phyloP scores from a whole-genome alignment of 805 yeast genomes.

The Candida multigemmis region DNA sequence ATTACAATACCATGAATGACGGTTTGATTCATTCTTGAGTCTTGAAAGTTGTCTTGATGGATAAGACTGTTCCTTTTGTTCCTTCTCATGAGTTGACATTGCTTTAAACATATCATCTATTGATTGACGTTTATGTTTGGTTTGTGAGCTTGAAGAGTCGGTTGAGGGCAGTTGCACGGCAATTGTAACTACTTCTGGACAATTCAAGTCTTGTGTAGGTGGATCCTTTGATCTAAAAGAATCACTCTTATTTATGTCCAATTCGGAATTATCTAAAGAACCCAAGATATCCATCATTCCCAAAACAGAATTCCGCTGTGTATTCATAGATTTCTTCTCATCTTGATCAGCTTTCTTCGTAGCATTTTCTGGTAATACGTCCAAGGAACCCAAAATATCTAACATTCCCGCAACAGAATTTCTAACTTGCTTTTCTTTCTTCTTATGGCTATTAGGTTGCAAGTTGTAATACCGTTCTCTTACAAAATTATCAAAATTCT shows the following conservation, averaged over 20 bases:
- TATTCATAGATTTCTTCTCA: slow-evolving; percentile 2
- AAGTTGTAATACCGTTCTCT: not conserved
- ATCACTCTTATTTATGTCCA: slow-evolving; percentile 1
- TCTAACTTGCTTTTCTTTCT: slow-evolving; percentile 1
- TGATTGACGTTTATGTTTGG: no score
- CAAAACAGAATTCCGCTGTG: slow-evolving; percentile 12
- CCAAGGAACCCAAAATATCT: slow-evolving; percentile 7
- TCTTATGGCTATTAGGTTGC: not conserved
- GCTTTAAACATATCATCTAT: no score
- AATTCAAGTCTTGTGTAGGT: no score
- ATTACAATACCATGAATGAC: slow-evolving; percentile 22
- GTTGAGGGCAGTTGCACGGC: no score
- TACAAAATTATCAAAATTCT: slow-evolving; percentile 7
- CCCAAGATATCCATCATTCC: slow-evolving; percentile 20
- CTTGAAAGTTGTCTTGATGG: no score
- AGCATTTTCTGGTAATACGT: slow-evolving; percentile 2
- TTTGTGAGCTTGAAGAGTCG: no score
- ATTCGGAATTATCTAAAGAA: slow-evolving; percentile 8
- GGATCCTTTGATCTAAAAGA: no score
- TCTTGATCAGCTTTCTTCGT: slow-evolving; percentile 1
- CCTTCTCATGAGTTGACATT: no score
- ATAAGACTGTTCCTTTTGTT: no score
- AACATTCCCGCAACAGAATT: slow-evolving; percentile 7
- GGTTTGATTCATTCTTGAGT: slow-evolving; percentile 3
- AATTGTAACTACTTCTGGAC: no score